Conservation (phyloP, 2,329 filamentous ascomycete species). For the Cytospora piceae region DNA sequence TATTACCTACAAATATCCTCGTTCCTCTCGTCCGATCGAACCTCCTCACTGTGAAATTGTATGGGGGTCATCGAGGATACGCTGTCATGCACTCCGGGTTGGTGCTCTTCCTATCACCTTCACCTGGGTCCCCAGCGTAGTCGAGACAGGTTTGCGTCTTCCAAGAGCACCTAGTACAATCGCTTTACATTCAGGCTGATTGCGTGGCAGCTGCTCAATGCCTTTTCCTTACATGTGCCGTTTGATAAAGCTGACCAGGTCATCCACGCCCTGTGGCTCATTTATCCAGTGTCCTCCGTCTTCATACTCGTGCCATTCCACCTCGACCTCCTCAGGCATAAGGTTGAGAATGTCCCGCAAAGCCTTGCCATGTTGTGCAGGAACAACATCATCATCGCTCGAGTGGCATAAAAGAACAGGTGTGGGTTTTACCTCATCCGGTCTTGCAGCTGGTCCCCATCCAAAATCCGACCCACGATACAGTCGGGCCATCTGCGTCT, state of each 20-base stretch:
- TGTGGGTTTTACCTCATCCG: conserved; percentile 8
- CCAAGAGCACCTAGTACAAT: too few relatives aligned
- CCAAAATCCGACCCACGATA: background rate
- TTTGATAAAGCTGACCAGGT: conserved; percentile 13
- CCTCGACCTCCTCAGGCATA: conserved; percentile 7
- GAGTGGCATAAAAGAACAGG: conserved; percentile 38
- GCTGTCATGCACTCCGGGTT: background rate
- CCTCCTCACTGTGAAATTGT: too few relatives aligned
- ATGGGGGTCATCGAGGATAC: too few relatives aligned
- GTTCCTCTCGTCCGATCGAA: background rate
- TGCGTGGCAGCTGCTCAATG: too few relatives aligned
- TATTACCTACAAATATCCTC: background rate
- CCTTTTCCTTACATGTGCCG: too few relatives aligned
- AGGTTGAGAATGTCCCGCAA: conserved; percentile 34
- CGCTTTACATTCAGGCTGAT: too few relatives aligned
- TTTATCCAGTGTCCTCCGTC: conserved; percentile 38
- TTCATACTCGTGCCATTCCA: conserved; percentile 39
- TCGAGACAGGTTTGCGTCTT: too few relatives aligned
- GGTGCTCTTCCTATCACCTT: too few relatives aligned
- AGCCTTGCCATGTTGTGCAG: conserved; percentile 34
- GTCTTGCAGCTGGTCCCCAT: too few relatives aligned
- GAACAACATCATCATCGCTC: conserved; percentile 37
- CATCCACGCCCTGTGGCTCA: conserved; percentile 36
- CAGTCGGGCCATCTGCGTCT: background rate
- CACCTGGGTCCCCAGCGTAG: too few relatives aligned